Evolutionary conservation across 306 rosid genomes (phyloP), one percentile per base, ranked within the genome.

Genomic region (Pyrus pyrifolia): DNA sequence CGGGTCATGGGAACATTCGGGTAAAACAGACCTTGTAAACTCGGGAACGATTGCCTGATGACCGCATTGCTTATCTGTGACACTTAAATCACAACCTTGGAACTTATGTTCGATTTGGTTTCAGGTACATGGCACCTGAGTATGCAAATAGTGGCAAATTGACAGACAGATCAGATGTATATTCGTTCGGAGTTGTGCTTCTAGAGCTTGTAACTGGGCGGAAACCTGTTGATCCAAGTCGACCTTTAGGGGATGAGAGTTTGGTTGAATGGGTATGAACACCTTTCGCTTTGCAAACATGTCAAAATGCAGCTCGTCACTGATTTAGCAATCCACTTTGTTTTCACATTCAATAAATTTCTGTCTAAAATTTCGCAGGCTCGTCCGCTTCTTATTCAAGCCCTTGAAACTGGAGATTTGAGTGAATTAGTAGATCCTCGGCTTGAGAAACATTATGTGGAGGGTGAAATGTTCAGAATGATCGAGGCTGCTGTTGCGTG

Each of bases 1-100:
- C 88, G 97, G 68, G 97, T 95, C 81, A 89, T 95, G 97, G 99
- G 99, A 69, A 95, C 99, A 84, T 95, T 95, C 68, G 99, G 99
- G 99, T 95, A 83, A 52, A 91, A 21, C 30, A 62, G 59, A 62
- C 70, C 53, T 29, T 23, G 57, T 59, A 8, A 58, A 38, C 33
- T 55, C 18, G 23, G 27, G 12, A 52, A 31, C 22, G n/a, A 8
- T 57, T 33, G 66, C 46, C 63, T 22, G 25, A 22, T 4, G 63
- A 22, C 63, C 17, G 63, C 5, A 10, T 15, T 49, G 55, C 55
- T 15, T 5, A 49, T 49, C 21, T 0, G 17, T 10, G 29, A 57
- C 62, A 57, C 11, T n/a, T 3, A 51, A 51, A 51, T 51, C 15
- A 14, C 21, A 51, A 17, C 63, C 30, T 8, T 31, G 68, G 44